These are phyloP conservation scores for Elongisporangium undulatum DNA, from an alignment of 352 stramenopile species.

Conservation along the genomic window DNA sequence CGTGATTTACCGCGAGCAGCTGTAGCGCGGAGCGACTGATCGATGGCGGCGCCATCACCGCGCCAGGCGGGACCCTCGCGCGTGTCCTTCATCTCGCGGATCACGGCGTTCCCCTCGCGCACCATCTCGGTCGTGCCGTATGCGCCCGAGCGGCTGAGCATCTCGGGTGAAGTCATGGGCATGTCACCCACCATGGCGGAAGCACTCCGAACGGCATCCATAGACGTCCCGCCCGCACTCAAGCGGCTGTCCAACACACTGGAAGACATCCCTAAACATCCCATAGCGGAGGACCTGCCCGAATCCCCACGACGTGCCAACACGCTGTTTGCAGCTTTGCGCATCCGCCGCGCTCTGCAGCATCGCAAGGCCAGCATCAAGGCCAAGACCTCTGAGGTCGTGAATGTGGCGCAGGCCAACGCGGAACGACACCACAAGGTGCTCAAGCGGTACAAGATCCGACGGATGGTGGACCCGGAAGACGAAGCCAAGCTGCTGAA, in stretches of 20 bases:
- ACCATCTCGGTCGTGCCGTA: slow-evolving; percentile 55
- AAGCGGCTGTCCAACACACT: not conserved
- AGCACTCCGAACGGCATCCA: slow-evolving; percentile 9
- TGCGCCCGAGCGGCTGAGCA: slow-evolving; percentile 58
- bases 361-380: slow-evolving; percentile 19
- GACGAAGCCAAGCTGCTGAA: slow-evolving; percentile 27
- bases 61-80: slow-evolving; percentile 11
- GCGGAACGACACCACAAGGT: slow-evolving; percentile 71
- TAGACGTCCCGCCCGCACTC: not conserved
- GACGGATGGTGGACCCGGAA: slow-evolving; percentile 39
- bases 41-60: not conserved
- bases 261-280: not conserved
- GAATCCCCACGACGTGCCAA: slow-evolving; percentile 12
- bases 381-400: slow-evolving; percentile 4
- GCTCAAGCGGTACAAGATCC: slow-evolving; percentile 72
- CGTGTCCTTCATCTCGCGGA: slow-evolving; percentile 41
- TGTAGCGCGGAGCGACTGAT: not conserved
- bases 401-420: slow-evolving; percentile 47
- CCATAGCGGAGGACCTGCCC: slow-evolving; percentile 1
- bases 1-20: not conserved
- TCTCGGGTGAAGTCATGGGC: slow-evolving; percentile 31
- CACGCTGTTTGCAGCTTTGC: slow-evolving; percentile 58
- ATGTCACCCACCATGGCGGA: slow-evolving; percentile 47
- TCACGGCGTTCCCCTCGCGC: slow-evolving; percentile 37
- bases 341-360: slow-evolving; percentile 46